Evolutionary conservation across 441 rosid species (phyloP).

Genomic region (Erodium moschatum): DNA sequence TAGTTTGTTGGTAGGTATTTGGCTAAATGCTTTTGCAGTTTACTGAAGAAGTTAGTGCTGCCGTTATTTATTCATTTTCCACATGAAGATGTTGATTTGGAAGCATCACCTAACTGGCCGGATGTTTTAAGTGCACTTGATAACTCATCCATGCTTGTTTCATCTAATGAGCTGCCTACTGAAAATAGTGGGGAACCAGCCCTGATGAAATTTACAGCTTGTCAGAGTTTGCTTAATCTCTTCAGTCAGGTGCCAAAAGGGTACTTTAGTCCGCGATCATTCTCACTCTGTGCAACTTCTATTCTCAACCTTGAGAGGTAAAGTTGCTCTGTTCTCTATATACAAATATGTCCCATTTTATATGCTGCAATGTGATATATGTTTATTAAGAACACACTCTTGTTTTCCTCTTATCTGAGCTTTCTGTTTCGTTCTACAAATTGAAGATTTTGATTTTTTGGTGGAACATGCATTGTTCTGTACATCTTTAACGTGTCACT

Average conservation of each 20-base stretch:
- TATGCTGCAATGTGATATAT: background rate
- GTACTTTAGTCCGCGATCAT: constrained; percentile 47
- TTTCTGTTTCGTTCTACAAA: constrained; percentile 5
- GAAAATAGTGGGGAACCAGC: constrained; percentile 29
- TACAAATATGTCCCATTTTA: background rate
- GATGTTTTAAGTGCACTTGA: constrained; percentile 46
- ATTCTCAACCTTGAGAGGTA: constrained; percentile 78
- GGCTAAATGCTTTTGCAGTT: constrained; percentile 48
- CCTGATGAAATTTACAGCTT: constrained; percentile 34
- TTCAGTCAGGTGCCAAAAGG: constrained; percentile 75
- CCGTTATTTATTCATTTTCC: constrained; percentile 29
- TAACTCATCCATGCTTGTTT: constrained; percentile 26
- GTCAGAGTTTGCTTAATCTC: constrained; percentile 52
- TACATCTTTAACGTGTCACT: background rate
- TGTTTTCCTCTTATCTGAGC: background rate
- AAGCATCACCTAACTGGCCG: constrained; percentile 51
- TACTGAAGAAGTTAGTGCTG: constrained; percentile 42
- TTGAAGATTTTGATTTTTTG: background rate
- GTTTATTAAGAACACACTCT: background rate
- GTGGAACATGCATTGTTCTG: constrained; percentile 18
- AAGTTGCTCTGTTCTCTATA: constrained; percentile 14
- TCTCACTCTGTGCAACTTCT: constrained; percentile 40
- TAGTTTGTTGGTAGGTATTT: constrained; percentile 88
- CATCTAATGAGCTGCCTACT: constrained; percentile 24
- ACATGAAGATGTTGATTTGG: constrained; percentile 30